Base-by-base conservation (phyloP, 192 early-diverging fungal genomes). In the Coemansia erecta region DNA sequence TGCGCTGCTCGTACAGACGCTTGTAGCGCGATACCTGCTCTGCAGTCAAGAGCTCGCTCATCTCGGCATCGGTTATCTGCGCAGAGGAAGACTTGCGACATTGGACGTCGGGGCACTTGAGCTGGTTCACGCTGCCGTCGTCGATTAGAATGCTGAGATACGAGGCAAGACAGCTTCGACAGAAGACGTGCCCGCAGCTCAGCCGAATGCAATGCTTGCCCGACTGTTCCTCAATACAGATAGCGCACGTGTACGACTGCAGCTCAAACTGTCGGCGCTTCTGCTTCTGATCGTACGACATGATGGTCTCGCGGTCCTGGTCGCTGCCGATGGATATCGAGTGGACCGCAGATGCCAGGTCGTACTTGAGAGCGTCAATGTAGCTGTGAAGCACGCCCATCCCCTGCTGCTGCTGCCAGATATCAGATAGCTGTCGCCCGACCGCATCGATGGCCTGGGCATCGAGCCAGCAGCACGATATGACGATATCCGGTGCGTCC, bases 181-280 rank as follows among this genome's bases (percentile, higher is more conserved):
- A 72, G 35, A 45, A 48, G 1, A 66, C 62, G n/a, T 72, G 70
- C 3, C 39, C 15, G 56, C 70, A 72, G 8, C 44, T 58, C 19
- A 72, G 45, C 26, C 56, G 22, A 8, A 66, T 51, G 17, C 63
- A 72, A 31, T 66, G 63, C 15, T 22, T 40, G 24, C 63, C 70
- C 0, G 70, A 53, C 51, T 72, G 70, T 22, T 58, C 44, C 45
- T 72, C 63, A 49, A 66, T 53, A 45, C 63, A 72, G 6, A 72
- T 71, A 1, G 45, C 41, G 24, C 69, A 71, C n/a, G 53, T 17
- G 42, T 53, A 60, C 0, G 56, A 52, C 12, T 45, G 62, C 23
- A 41, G n/a, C 31, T 56, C 53, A 57, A 71, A 71, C 23, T 49
- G 15, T 18, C 17, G 13, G 13, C 6, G 41, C 33, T 35, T 23